These are phyloP conservation scores for Pythium vanterpoolii DNA, from an alignment of 352 stramenopile genomes.

Conservation along the genomic window DNA sequence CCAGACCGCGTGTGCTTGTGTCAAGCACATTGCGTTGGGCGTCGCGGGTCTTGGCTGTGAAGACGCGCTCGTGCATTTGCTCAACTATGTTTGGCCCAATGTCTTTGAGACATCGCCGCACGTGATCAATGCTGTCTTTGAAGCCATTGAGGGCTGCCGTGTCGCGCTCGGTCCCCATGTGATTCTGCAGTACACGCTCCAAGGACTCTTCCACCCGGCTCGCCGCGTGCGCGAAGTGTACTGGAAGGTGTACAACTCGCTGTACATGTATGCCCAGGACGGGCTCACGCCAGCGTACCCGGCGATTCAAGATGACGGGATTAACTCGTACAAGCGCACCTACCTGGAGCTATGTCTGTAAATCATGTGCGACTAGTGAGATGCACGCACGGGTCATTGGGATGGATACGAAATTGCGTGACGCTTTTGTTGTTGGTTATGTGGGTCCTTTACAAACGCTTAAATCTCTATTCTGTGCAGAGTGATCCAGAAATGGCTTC, in stretches of 20 bases:
- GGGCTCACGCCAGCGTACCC: conserved; percentile 97
- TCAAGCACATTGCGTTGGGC: conserved; percentile 98
- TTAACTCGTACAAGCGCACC: conserved; percentile 94
- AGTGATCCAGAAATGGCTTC: too few species aligned
- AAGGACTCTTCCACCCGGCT: conserved; percentile 98
- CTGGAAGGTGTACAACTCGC: conserved; percentile 99
- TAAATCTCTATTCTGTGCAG: too few species aligned
- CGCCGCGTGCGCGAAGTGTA: conserved; percentile 98
- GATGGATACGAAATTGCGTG: too few species aligned
- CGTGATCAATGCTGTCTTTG: conserved; percentile 98
- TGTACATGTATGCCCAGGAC: conserved; percentile 99
- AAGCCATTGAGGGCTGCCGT: conserved; percentile 97
- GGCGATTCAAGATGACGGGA: conserved; percentile 92
- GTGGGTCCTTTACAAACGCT: too few species aligned
- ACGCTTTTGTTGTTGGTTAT: too few species aligned
- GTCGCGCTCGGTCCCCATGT: conserved; percentile 95
- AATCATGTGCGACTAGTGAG: conserved; percentile 1
- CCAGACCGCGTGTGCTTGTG: conserved; percentile 95
- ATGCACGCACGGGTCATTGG: not conserved
- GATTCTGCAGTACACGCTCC: conserved; percentile 96
- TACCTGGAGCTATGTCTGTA: conserved; percentile 91
- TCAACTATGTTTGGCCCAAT: conserved; percentile 99
- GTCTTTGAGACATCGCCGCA: conserved; percentile 99
- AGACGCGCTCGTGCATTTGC: conserved; percentile 96
- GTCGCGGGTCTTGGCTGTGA: conserved; percentile 97